Evolutionary conservation across 768 basidiomycete genomes (phyloP).

Genomic region (Serendipita sp.): DNA sequence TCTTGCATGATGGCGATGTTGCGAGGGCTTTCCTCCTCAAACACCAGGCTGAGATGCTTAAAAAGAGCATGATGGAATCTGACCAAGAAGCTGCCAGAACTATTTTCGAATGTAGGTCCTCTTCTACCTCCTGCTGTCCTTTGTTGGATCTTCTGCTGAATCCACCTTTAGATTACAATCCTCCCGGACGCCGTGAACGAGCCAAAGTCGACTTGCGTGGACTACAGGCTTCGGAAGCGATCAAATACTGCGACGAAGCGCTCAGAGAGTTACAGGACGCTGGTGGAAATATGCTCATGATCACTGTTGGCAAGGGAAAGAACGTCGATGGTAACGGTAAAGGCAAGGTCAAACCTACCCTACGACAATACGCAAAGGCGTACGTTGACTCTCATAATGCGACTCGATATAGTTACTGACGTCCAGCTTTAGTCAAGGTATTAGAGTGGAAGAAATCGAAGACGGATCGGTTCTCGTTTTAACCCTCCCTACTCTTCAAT

Average conservation of each 20-base stretch:
- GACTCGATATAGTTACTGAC: background rate
- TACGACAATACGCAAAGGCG: background rate
- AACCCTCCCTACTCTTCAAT: background rate
- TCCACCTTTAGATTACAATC: background rate
- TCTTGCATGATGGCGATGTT: background rate
- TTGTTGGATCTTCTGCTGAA: background rate
- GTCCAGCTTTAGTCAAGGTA: background rate
- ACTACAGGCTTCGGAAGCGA: background rate
- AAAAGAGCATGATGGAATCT: background rate
- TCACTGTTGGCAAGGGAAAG: background rate
- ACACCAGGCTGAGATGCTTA: background rate
- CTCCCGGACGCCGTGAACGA: background rate
- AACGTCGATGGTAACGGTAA: background rate
- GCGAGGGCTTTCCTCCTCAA: background rate
- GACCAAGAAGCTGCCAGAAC: background rate
- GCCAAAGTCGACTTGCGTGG: background rate
- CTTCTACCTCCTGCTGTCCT: background rate
- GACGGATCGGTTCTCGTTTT: background rate
- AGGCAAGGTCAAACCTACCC: slow-evolving; percentile 1
- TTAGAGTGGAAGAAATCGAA: background rate
- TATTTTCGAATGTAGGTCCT: slow-evolving; percentile 1
- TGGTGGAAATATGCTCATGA: background rate
- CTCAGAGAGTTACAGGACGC: slow-evolving; percentile 1
- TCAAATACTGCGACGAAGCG: background rate
- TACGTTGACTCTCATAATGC: background rate